phyloP scores from a whole-genome alignment of 176 grass and related monocot species.

The Lolium rigidum region DNA sequence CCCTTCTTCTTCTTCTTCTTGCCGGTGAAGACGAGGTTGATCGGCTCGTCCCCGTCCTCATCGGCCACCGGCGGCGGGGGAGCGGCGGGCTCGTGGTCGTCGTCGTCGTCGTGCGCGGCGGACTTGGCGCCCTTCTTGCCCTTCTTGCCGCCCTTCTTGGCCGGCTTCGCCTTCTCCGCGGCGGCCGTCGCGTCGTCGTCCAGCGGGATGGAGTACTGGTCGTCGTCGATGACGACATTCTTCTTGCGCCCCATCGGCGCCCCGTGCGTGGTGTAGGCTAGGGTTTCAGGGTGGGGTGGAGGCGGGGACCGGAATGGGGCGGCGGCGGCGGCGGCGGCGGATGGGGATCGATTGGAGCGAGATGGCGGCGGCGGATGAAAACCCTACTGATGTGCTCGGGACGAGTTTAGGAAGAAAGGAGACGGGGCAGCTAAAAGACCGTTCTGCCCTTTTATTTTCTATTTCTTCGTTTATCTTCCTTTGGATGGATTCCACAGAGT shows the following conservation, averaged over 20 bases:
- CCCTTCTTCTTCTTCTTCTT: slow-evolving; percentile 96
- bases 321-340: slow-evolving; percentile 14
- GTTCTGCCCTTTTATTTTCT: background rate
- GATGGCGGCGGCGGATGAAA: slow-evolving; percentile 25
- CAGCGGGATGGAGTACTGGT: slow-evolving; percentile 89
- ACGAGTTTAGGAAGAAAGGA: background rate
- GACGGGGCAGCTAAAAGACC: background rate
- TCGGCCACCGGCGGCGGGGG: background rate
- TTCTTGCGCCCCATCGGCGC: slow-evolving; percentile 90
- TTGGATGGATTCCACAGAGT: background rate
- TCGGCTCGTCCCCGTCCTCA: slow-evolving; percentile 60
- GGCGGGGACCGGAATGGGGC: background rate
- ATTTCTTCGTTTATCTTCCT: background rate
- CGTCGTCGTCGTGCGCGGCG: slow-evolving; percentile 46
- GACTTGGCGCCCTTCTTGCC: slow-evolving; percentile 75
- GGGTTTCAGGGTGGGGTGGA: background rate
- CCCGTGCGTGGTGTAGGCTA: background rate
- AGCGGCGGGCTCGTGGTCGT: slow-evolving; percentile 54
- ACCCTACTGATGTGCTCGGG: slow-evolving; percentile 39
- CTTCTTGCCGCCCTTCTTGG: slow-evolving; percentile 68
- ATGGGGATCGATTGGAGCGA: slow-evolving; percentile 26
- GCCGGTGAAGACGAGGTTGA: slow-evolving; percentile 75
- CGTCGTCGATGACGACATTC: slow-evolving; percentile 82
- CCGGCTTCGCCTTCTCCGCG: slow-evolving; percentile 46
- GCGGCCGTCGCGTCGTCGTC: slow-evolving; percentile 44